Conservation (phyloP, 768 basidiomycete genomes). For the Phallus indusiatus region DNA sequence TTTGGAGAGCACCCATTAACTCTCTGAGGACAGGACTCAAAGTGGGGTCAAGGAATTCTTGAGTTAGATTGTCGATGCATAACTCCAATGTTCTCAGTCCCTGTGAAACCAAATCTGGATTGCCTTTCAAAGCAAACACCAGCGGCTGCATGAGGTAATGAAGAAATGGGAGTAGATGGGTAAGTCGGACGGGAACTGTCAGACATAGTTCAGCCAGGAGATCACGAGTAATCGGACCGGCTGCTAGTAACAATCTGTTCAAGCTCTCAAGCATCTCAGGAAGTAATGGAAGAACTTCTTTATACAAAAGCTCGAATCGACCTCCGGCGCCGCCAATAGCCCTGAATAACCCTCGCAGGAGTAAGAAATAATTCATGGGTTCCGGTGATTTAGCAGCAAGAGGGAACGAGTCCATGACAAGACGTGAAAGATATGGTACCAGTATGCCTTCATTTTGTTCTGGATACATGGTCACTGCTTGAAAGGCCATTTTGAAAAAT, state of each 20-base stretch:
- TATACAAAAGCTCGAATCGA: slow-evolving; percentile 88
- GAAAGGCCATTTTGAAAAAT: slow-evolving; percentile 92
- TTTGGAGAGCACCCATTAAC: slow-evolving; percentile 89
- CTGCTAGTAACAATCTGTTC: slow-evolving; percentile 79
- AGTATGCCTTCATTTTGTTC: slow-evolving; percentile 80
- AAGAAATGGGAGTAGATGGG: slow-evolving; percentile 91
- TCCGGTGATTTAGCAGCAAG: slow-evolving; percentile 86
- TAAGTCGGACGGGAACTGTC: slow-evolving; percentile 90
- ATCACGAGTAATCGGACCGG: slow-evolving; percentile 71
- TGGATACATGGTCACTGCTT: slow-evolving; percentile 69
- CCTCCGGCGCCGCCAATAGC: slow-evolving; percentile 89
- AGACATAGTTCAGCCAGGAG: slow-evolving; percentile 96
- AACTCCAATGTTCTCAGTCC: slow-evolving; percentile 93
- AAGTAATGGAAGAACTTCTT: slow-evolving; percentile 89
- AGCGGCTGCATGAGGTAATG: slow-evolving; percentile 95
- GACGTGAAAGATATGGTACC: slow-evolving; percentile 83
- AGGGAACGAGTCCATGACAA: slow-evolving; percentile 95
- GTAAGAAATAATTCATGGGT: slow-evolving; percentile 86
- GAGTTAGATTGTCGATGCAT: slow-evolving; percentile 98
- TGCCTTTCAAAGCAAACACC: slow-evolving; percentile 80
- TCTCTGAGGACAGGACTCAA: slow-evolving; percentile 87
- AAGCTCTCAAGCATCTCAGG: slow-evolving; percentile 96
- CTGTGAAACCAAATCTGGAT: slow-evolving; percentile 85
- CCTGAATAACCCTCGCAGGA: slow-evolving; percentile 86
- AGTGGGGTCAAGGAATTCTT: slow-evolving; percentile 95